A percentile compares a stretch with the other conserved stretches of the same genome.
phyloP scores from a whole-genome alignment of 2,329 filamentous ascomycete genomes.

The Fusarium sp. region DNA sequence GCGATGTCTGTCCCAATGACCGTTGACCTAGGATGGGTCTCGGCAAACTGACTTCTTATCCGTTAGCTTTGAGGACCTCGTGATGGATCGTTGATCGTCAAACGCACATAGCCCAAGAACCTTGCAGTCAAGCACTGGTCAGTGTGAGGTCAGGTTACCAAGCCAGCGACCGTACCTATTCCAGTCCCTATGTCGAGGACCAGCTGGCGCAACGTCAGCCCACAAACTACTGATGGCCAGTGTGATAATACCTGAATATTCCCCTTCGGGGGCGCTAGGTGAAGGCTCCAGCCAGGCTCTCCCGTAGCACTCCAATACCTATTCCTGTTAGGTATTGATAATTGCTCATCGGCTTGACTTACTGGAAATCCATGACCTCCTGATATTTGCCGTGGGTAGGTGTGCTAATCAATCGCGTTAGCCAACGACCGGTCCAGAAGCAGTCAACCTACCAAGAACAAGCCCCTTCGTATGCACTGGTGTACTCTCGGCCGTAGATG shows the following conservation, averaged over 20 bases:
- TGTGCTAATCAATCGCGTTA: not conserved
- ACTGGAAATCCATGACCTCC: not conserved
- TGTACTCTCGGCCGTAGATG: not conserved
- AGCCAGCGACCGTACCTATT: not conserved
- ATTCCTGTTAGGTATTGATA: not conserved
- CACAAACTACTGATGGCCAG: not conserved
- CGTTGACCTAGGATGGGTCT: not conserved
- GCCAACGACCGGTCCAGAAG: not conserved
- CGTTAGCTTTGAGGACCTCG: not conserved
- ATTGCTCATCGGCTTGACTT: not conserved
- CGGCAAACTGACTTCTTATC: not conserved
- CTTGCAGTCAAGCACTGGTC: not conserved
- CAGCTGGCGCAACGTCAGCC: not conserved
- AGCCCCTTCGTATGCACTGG: not conserved
- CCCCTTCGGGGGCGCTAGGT: not conserved
- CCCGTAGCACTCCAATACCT: not conserved
- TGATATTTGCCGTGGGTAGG: not conserved
- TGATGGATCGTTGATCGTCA: not conserved
- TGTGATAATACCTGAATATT: not conserved
- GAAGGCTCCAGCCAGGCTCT: not conserved
- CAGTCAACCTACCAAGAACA: not conserved
- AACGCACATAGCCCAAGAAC: not conserved
- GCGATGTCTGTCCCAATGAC: not conserved
- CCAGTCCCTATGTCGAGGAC: not conserved
- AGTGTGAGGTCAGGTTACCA: not conserved